phyloP scores from a whole-genome alignment of 2,329 filamentous ascomycete genomes.

The Xylariales sp. region DNA sequence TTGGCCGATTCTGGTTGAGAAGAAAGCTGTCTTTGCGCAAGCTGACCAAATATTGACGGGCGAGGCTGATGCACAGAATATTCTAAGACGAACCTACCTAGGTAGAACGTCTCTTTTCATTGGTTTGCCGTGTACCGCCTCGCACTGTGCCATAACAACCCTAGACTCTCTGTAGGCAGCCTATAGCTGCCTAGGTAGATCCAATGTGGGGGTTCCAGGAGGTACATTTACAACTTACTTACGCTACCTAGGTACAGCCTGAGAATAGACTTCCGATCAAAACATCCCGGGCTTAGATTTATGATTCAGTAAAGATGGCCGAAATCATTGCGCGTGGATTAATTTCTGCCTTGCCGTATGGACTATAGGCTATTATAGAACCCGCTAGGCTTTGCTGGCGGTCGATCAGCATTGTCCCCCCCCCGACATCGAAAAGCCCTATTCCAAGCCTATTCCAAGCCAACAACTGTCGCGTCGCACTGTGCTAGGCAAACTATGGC shows the following conservation, averaged over 20 bases:
- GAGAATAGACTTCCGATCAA: too few species aligned
- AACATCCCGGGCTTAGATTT: too few species aligned
- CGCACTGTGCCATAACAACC: slow-evolving; percentile 6
- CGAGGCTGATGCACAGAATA: slow-evolving; percentile 24
- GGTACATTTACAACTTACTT: background rate
- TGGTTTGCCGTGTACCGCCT: background rate
- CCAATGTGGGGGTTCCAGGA: background rate
- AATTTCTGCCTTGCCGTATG: background rate
- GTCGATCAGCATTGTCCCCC: too few species aligned
- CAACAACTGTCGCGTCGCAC: background rate
- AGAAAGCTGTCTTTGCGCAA: background rate
- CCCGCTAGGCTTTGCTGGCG: too few species aligned
- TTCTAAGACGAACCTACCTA: background rate
- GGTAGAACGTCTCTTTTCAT: background rate
- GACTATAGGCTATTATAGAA: slow-evolving; percentile 5
- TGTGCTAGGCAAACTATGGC: background rate
- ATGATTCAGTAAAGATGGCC: too few species aligned
- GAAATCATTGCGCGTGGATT: background rate
- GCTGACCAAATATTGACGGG: slow-evolving; percentile 4
- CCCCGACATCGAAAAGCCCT: too few species aligned
- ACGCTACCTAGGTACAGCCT: background rate
- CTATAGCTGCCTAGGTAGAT: too few species aligned
- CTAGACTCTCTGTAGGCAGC: too few species aligned
- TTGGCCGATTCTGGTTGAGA: background rate
- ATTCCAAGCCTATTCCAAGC: background rate